Evolutionary conservation across 352 stramenopile genomes (phyloP), one percentile per base, ranked within the genome.

Genomic region (Phytophthora tentaculata): DNA sequence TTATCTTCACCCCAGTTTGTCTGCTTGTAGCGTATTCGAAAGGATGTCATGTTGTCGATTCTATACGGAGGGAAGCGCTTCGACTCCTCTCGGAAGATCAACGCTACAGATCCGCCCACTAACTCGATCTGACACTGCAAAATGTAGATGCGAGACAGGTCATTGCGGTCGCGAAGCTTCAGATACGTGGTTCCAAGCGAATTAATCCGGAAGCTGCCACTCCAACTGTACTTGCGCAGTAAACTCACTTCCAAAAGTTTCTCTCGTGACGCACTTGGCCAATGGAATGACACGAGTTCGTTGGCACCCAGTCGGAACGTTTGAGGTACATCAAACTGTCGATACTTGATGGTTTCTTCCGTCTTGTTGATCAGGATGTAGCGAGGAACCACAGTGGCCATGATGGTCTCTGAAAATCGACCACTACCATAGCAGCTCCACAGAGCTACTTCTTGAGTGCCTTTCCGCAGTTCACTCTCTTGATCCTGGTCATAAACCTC

Each of bases 31-130:
- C 92, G 81, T 49, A 97, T 94, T 35, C 88, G 84, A 68, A 95
- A 95, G 17, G 88, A 96, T 22, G 90, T 96, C 80, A 94, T 94
- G 74, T 97, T 97, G 64, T 97, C 90, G 51, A 97, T 96, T 51
- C 91, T 83, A 64, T 97, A 97, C 14, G 89, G 91, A 20, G 88
- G 91, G 54, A 94, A 97, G 4, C 88, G 83, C 43, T 79, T 88
- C 17, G 85, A 96, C 67, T 96, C 89, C 74, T 94, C 86, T 20
- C 86, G 78, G 51, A 97, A 96, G 12, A 96, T 79, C 32, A 95
- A 65, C 13, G 89, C 88, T 56, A 96, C 87, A 10, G 89, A 96
- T 1, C 88, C 89, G 5, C 90, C 90, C 22, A 97, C 73, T 64
- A 96, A 81, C 44, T 96, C 88, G 45, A 95, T 90, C 56, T 95